A percentile compares a stretch with the other conserved stretches of the same genome.
phyloP scores from a whole-genome alignment of 805 yeast species.

The Yamadazyma ubonensis region DNA sequence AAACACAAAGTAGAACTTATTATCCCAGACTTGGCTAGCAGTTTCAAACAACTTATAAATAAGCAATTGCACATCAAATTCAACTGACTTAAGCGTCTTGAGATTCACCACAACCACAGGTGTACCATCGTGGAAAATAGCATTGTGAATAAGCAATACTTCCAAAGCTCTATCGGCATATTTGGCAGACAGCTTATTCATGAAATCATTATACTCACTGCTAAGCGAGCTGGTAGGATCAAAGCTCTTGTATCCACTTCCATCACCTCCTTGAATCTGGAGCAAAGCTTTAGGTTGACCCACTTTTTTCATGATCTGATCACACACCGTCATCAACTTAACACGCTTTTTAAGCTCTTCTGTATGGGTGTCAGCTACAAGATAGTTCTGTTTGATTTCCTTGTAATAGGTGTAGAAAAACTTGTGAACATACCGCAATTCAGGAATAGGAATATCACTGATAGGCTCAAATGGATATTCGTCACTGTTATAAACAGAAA shows the following conservation, averaged over 20 bases:
- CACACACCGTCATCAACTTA: constrained; percentile 39
- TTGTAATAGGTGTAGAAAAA: constrained; percentile 36
- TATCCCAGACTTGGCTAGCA: constrained; percentile 69
- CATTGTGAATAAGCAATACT: constrained; percentile 53
- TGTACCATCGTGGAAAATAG: constrained; percentile 68
- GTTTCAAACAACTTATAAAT: constrained; percentile 62
- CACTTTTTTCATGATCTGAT: constrained; percentile 43
- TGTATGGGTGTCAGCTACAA: constrained; percentile 22
- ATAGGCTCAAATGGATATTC: constrained; percentile 28
- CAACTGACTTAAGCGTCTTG: constrained; percentile 30
- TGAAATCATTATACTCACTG: constrained; percentile 63
- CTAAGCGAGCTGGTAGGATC: constrained; percentile 36
- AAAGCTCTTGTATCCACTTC: constrained; percentile 47
- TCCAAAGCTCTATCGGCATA: constrained; percentile 48
- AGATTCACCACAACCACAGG: constrained; percentile 62
- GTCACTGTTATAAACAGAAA: constrained; percentile 20
- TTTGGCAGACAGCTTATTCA: constrained; percentile 62
- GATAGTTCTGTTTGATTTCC: constrained; percentile 29
- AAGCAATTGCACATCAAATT: constrained; percentile 46
- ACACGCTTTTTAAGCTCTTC: constrained; percentile 24
- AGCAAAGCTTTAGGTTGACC: constrained; percentile 59
- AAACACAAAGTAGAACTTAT: constrained; percentile 57
- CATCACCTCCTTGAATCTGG: constrained; percentile 34
- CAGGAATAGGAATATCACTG: constrained; percentile 32
- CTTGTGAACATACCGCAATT: constrained; percentile 40